phyloP scores from a whole-genome alignment of 2,329 filamentous ascomycete species.

The Tolypocladium paradoxum region DNA sequence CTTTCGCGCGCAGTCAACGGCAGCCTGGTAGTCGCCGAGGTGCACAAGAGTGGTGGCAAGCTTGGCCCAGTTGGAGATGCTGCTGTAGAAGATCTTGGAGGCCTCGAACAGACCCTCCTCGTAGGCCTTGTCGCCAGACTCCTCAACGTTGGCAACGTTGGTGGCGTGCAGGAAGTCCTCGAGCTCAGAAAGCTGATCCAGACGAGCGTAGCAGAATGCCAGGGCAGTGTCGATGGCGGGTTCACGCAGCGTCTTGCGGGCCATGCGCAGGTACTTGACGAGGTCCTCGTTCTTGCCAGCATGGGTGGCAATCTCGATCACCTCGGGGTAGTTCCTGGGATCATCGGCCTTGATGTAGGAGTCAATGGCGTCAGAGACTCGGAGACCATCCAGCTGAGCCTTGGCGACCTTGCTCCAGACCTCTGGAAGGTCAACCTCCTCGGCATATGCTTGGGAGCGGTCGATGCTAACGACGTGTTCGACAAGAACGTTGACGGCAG shows the following conservation, averaged over 20 bases:
- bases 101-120: conserved; percentile 90
- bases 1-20: conserved; percentile 94
- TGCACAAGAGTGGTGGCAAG: conserved; percentile 96
- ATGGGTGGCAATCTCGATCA: conserved; percentile 90
- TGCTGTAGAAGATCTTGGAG: conserved; percentile 96
- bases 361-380: conserved; percentile 84
- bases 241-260: conserved; percentile 91
- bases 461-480: conserved; percentile 98
- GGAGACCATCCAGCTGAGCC: conserved; percentile 90
- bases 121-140: conserved; percentile 96
- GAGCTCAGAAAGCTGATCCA: conserved; percentile 83
- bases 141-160: conserved; percentile 92
- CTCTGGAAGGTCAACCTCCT: conserved; percentile 84
- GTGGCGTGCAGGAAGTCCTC: conserved; percentile 91
- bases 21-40: conserved; percentile 91
- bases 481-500: conserved; percentile 83
- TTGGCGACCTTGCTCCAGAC: conserved; percentile 99
- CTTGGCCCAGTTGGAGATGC: conserved; percentile 99
- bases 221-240: conserved; percentile 86
- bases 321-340: conserved; percentile 85
- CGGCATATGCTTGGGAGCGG: conserved; percentile 88
- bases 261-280: conserved; percentile 93
- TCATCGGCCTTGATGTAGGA: conserved; percentile 96
- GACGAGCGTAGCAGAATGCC: conserved; percentile 85
- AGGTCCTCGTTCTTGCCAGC: conserved; percentile 97